A percentile compares a stretch with the other conserved stretches of the same genome.
Evolutionary conservation across 495 filamentous ascomycete species (phyloP).

Genomic region (Annulohypoxylon moriforme): DNA sequence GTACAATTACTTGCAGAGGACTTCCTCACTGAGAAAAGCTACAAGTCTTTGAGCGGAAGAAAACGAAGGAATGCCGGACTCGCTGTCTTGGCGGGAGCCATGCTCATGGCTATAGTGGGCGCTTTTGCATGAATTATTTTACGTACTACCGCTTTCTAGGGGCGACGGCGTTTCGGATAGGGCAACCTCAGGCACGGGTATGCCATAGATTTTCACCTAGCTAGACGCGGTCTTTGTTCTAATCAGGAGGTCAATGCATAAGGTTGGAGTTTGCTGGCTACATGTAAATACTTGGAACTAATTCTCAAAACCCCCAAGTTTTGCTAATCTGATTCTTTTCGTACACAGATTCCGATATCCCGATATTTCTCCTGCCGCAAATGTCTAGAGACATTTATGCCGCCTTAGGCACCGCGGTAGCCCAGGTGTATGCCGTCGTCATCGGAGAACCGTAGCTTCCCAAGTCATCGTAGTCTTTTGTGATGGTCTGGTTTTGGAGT

Average conservation of each 20-base stretch:
- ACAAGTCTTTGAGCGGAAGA: conserved; percentile 74
- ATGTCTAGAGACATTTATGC: conserved; percentile 3
- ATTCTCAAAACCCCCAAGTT: conserved; percentile 4
- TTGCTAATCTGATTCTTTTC: conserved; percentile 7
- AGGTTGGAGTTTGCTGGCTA: conserved; percentile 7
- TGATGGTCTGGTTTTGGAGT: conserved; percentile 59
- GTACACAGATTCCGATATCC: background rate
- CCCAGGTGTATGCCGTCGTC: conserved; percentile 62
- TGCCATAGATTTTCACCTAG: conserved; percentile 25
- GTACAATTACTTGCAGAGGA: conserved; percentile 95
- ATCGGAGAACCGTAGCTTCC: conserved; percentile 60
- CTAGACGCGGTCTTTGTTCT: background rate
- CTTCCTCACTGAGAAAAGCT: conserved; percentile 90
- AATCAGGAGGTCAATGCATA: background rate
- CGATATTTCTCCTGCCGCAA: background rate
- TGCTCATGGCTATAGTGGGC: conserved; percentile 88
- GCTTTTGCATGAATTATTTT: conserved; percentile 76
- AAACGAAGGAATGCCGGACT: conserved; percentile 79
- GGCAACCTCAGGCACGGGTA: background rate
- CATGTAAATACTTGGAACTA: conserved; percentile 17
- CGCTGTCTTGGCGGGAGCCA: conserved; percentile 79
- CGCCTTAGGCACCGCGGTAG: conserved; percentile 52
- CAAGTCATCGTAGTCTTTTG: conserved; percentile 59
- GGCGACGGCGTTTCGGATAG: conserved; percentile 27
- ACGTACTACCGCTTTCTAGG: conserved; percentile 6